Conservation (phyloP, 2,329 filamentous ascomycete species). For the Aspergillus unguis region DNA sequence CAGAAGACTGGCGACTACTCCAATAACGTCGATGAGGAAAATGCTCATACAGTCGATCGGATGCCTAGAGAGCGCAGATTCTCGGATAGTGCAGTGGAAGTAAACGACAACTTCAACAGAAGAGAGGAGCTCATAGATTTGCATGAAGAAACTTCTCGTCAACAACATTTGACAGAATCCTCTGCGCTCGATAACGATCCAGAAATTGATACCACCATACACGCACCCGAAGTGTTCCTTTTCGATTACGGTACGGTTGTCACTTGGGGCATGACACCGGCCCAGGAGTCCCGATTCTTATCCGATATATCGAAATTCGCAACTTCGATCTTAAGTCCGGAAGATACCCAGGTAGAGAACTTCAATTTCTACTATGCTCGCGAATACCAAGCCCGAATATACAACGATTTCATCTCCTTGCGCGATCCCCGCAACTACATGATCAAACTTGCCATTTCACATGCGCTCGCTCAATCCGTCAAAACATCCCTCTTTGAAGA, state of each 20-base stretch:
- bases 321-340: conserved; percentile 78
- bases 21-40: conserved; percentile 24
- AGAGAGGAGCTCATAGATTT: conserved; percentile 65
- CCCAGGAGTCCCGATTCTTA: conserved; percentile 84
- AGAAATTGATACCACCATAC: conserved; percentile 82
- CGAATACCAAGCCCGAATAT: conserved; percentile 96
- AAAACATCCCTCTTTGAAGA: conserved; percentile 98
- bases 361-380: conserved; percentile 99
- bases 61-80: conserved; percentile 63
- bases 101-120: conserved; percentile 56
- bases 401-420: conserved; percentile 97
- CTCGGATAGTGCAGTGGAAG: conserved; percentile 63
- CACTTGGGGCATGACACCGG: conserved; percentile 95
- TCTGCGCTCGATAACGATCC: conserved; percentile 34
- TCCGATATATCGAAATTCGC: conserved; percentile 95
- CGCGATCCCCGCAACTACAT: conserved; percentile 95
- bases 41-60: conserved; percentile 21
- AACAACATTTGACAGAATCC: conserved; percentile 21
- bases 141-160: conserved; percentile 42
- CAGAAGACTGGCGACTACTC: conserved; percentile 27
- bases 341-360: conserved; percentile 91
- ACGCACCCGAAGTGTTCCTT: conserved; percentile 90
- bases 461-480: conserved; percentile 91
- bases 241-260: conserved; percentile 98
- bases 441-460: conserved; percentile 94